These are phyloP conservation scores for Tricladium varicosporioides DNA, from an alignment of 2,329 filamentous ascomycete species.

Conservation along the genomic window DNA sequence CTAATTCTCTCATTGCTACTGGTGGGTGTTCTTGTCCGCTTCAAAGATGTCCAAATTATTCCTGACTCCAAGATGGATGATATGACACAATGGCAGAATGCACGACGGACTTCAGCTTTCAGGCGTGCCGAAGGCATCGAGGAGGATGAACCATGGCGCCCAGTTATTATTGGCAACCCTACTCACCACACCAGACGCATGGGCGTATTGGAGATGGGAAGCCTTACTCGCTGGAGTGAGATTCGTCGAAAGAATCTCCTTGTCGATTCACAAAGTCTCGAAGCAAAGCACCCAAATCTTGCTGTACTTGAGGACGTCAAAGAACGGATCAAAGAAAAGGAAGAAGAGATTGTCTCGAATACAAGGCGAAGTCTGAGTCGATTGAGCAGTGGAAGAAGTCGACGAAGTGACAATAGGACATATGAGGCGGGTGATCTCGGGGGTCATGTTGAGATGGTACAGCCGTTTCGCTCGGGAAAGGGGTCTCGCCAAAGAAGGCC, in stretches of 20 bases:
- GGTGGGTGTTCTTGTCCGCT: slow-evolving; percentile 60
- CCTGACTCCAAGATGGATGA: slow-evolving; percentile 56
- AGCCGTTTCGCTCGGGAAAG: slow-evolving; percentile 14
- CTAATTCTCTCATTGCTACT: slow-evolving; percentile 63
- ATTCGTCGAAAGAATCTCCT: slow-evolving; percentile 61
- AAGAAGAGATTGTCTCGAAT: slow-evolving; percentile 18
- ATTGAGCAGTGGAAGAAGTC: slow-evolving; percentile 10
- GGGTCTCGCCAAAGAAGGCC: slow-evolving; percentile 13
- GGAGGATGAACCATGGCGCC: slow-evolving; percentile 56
- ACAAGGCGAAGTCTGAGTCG: slow-evolving; percentile 24
- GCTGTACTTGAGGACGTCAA: slow-evolving; percentile 25
- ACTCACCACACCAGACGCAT: slow-evolving; percentile 66
- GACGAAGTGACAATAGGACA: slow-evolving; percentile 15
- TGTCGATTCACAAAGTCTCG: slow-evolving; percentile 43
- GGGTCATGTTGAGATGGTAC: slow-evolving; percentile 22
- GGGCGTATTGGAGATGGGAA: slow-evolving; percentile 69
- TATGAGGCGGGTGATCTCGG: slow-evolving; percentile 21
- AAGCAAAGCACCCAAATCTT: slow-evolving; percentile 33
- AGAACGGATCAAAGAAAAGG: slow-evolving; percentile 23
- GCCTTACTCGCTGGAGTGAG: slow-evolving; percentile 69
- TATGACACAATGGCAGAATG: slow-evolving; percentile 52
- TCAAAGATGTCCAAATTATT: slow-evolving; percentile 66
- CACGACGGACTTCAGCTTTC: slow-evolving; percentile 47
- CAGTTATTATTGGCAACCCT: slow-evolving; percentile 70
- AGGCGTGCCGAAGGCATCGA: slow-evolving; percentile 33